These are phyloP conservation scores for Litchi chinensis DNA, from an alignment of 345 rosid species.

Conservation along the genomic window DNA sequence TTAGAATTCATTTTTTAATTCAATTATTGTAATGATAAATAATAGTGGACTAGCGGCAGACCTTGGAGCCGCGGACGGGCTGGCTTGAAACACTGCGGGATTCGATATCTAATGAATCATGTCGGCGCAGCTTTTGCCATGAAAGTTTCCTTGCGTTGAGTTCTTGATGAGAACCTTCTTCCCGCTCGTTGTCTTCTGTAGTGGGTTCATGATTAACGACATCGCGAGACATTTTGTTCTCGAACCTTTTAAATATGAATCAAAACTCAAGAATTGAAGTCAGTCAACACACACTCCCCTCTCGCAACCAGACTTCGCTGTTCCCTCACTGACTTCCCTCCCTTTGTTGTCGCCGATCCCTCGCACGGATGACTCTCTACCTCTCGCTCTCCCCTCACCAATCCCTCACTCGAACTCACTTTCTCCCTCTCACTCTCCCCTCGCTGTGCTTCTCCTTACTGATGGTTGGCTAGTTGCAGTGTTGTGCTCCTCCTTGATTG, in stretches of 20 bases:
- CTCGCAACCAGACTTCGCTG: too few relatives aligned
- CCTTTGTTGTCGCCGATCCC: too few relatives aligned
- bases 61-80: constrained; percentile 34
- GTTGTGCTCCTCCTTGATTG: too few relatives aligned
- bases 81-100: constrained; percentile 26
- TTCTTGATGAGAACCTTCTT: background rate
- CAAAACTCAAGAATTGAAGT: background rate
- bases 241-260: background rate
- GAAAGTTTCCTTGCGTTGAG: background rate
- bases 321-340: too few relatives aligned
- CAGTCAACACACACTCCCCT: too few relatives aligned
- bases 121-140: constrained; percentile 20
- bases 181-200: background rate
- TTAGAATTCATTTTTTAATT: too few relatives aligned
- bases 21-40: background rate
- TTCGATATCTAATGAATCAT: constrained; percentile 52
- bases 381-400: too few relatives aligned
- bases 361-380: too few relatives aligned
- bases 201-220: background rate
- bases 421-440: too few relatives aligned
- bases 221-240: background rate
- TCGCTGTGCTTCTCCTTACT: too few relatives aligned
- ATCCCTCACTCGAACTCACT: too few relatives aligned
- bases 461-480: too few relatives aligned
- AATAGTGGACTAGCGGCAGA: background rate